Conservation (phyloP, 257 asterid genomes). For the Catharanthus roseus region DNA sequence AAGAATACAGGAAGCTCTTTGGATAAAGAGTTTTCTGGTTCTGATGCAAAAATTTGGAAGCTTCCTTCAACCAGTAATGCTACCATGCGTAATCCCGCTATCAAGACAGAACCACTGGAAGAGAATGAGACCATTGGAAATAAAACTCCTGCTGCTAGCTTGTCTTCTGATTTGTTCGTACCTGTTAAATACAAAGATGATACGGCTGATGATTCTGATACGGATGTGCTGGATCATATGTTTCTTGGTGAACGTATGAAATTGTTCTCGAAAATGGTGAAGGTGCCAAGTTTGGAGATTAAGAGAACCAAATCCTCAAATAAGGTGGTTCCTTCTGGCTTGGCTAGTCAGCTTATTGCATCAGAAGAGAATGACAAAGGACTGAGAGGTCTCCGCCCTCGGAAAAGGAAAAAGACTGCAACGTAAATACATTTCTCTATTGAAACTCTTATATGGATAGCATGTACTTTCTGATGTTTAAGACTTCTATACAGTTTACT, state of each 20-base stretch:
- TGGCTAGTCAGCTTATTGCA: constrained; percentile 26
- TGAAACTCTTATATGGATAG: neutral
- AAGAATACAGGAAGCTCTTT: constrained; percentile 15
- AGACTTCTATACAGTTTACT: neutral
- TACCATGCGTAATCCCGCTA: constrained; percentile 16
- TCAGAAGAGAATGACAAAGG: constrained; percentile 36
- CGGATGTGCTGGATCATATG: constrained; percentile 72
- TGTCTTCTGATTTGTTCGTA: constrained; percentile 24
- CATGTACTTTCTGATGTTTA: neutral
- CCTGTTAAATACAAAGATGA: constrained; percentile 44
- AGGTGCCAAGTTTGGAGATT: constrained; percentile 25
- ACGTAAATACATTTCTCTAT: constrained; percentile 41
- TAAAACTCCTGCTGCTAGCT: constrained; percentile 22
- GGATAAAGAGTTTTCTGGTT: constrained; percentile 14
- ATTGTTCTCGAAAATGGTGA: constrained; percentile 35
- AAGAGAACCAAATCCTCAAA: constrained; percentile 22
- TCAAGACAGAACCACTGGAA: constrained; percentile 44
- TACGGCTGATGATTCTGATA: constrained; percentile 25
- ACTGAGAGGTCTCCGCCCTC: constrained; percentile 37
- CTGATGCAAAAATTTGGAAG: constrained; percentile 19
- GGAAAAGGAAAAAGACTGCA: constrained; percentile 74
- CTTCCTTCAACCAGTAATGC: constrained; percentile 19
- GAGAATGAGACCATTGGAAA: constrained; percentile 19
- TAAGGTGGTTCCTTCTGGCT: constrained; percentile 27
- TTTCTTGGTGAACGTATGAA: constrained; percentile 57